Evolutionary conservation across 768 basidiomycete genomes (phyloP).

Genomic region (Gloeostereum incarnatum): DNA sequence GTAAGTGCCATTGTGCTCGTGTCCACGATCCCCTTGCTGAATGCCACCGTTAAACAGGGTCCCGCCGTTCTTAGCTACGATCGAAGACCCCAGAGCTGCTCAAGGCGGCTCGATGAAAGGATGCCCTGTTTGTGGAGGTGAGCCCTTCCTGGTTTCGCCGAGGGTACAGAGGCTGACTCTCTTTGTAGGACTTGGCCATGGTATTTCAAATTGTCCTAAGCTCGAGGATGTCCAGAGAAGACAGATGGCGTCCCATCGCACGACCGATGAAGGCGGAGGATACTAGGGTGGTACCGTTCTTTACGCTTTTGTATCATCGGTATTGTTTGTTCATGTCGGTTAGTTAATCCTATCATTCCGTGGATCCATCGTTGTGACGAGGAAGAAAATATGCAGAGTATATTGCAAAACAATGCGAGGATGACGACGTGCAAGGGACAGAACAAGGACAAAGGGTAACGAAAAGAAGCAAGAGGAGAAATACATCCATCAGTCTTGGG

Average conservation of each 20-base stretch:
- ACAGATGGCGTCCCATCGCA: slow-evolving; percentile 82
- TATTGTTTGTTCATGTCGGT: too few relatives aligned
- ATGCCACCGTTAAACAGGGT: slow-evolving; percentile 44
- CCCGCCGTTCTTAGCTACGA: slow-evolving; percentile 81
- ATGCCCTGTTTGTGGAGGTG: slow-evolving; percentile 94
- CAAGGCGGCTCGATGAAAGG: slow-evolving; percentile 76
- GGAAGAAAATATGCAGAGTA: too few relatives aligned
- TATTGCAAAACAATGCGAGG: too few relatives aligned
- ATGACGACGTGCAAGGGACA: too few relatives aligned
- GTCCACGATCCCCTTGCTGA: not conserved
- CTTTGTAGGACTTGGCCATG: slow-evolving; percentile 76
- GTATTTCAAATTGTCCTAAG: slow-evolving; percentile 93
- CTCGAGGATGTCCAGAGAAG: slow-evolving; percentile 88
- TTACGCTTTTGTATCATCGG: too few relatives aligned
- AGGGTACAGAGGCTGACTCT: slow-evolving; percentile 1
- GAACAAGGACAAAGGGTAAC: too few relatives aligned
- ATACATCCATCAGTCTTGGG: too few relatives aligned
- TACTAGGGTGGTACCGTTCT: slow-evolving; percentile 9
- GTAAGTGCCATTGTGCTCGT: slow-evolving; percentile 34
- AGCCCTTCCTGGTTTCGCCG: slow-evolving; percentile 9
- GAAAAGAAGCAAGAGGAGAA: too few relatives aligned
- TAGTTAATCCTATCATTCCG: too few relatives aligned
- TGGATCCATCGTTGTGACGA: too few relatives aligned
- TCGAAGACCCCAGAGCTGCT: slow-evolving; percentile 84
- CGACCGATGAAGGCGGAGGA: slow-evolving; percentile 58